Conservation (phyloP, 1,284 basidiomycete species). For the Fomitopsis pinicola region DNA sequence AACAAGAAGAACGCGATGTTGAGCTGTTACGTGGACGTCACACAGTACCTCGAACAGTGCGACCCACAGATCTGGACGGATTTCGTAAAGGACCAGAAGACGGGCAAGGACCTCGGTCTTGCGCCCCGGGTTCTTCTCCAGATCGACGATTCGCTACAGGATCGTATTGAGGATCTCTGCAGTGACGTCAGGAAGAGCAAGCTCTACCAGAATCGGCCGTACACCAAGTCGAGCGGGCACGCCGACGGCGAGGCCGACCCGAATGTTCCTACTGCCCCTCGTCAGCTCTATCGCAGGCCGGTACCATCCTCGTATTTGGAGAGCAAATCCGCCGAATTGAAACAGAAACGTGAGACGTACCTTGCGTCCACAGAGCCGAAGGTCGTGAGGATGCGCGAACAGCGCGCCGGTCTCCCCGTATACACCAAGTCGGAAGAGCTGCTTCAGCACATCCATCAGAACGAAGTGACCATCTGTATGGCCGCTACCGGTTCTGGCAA, state of each 20-base stretch:
- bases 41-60: slow-evolving; percentile 80
- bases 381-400: slow-evolving; percentile 64
- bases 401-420: slow-evolving; percentile 72
- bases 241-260: slow-evolving; percentile 12
- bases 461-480: slow-evolving; percentile 92
- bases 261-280: slow-evolving; percentile 2
- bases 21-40: slow-evolving; percentile 85
- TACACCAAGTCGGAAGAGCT: slow-evolving; percentile 63
- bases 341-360: slow-evolving; percentile 57
- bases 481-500: slow-evolving; percentile 96
- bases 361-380: slow-evolving; percentile 46
- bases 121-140: slow-evolving; percentile 72
- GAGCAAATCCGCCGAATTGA: slow-evolving; percentile 61
- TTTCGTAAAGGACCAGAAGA: slow-evolving; percentile 57
- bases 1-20: slow-evolving; percentile 78
- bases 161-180: slow-evolving; percentile 73
- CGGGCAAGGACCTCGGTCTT: slow-evolving; percentile 66
- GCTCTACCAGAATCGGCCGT: slow-evolving; percentile 46
- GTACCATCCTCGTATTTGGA: slow-evolving; percentile 28
- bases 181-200: slow-evolving; percentile 57
- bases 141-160: slow-evolving; percentile 67
- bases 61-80: slow-evolving; percentile 79
- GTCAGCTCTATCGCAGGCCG: slow-evolving; percentile 20
- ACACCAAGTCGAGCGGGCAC: slow-evolving; percentile 19
- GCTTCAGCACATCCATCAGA: slow-evolving; percentile 66